Percentiles rank a stretch among this genome's conserved stretches.
Evolutionary conservation across 1,139 yeast species (phyloP).

Genomic region (Meyerozyma smithsonii): DNA sequence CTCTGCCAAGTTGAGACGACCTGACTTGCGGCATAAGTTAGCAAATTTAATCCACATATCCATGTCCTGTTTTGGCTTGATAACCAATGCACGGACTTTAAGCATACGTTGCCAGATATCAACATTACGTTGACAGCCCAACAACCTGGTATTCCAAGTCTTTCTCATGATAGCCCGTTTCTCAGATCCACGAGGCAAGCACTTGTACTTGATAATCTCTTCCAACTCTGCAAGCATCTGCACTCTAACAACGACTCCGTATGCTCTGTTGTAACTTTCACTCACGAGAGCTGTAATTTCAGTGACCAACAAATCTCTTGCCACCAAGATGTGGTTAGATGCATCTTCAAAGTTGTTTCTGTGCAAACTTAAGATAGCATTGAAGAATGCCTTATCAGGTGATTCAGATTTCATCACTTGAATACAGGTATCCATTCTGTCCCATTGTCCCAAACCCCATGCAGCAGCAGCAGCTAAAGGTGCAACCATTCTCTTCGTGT

Average conservation of each 20-base stretch:
- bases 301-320: slow-evolving; percentile 85
- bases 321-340: slow-evolving; percentile 67
- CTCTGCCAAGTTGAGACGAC: slow-evolving; percentile 87
- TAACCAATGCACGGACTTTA: slow-evolving; percentile 88
- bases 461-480: slow-evolving; percentile 99
- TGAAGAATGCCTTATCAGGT: slow-evolving; percentile 91
- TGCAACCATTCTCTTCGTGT: slow-evolving; percentile 80
- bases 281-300: slow-evolving; percentile 93
- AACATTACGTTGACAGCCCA: slow-evolving; percentile 94
- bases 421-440: slow-evolving; percentile 87
- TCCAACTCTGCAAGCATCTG: slow-evolving; percentile 97
- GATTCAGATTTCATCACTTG: slow-evolving; percentile 87
- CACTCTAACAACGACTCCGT: slow-evolving; percentile 92
- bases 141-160: slow-evolving; percentile 89
- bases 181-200: slow-evolving; percentile 76
- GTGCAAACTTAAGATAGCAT: slow-evolving; percentile 83
- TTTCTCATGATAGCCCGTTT: slow-evolving; percentile 74
- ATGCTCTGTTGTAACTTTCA: slow-evolving; percentile 95
- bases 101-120: slow-evolving; percentile 98
- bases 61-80: slow-evolving; percentile 95
- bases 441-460: slow-evolving; percentile 99
- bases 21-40: slow-evolving; percentile 89
- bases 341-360: slow-evolving; percentile 85
- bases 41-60: slow-evolving; percentile 99
- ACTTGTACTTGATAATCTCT: slow-evolving; percentile 86